Base-by-base conservation (phyloP, 2,329 filamentous ascomycete genomes). In the Phialophora macrospora region DNA sequence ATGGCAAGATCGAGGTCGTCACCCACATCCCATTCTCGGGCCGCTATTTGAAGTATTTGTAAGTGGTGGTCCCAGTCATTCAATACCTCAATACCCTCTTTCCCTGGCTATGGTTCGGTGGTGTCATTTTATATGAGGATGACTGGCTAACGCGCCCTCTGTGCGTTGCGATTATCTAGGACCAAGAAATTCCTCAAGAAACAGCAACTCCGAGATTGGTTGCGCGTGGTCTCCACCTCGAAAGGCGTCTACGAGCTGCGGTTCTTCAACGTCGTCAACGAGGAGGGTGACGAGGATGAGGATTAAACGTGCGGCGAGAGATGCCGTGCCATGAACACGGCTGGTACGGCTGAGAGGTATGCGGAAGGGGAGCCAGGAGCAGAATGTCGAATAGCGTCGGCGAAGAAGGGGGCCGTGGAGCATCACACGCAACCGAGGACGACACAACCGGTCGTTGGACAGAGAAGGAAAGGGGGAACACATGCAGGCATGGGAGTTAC, bases 111-210 rank as follows among this genome's bases (percentile, higher is more conserved):
- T 24, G n/a, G 32, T 11, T 14, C 20, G 63, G 28, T 52, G 56
- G 34, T 38, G 55, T 51, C 14, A 32, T 22, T 30, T 17, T 9
- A 44, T 34, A 57, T 11, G 51, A 41, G 60, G 6, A 20, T 44
- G 4, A 20, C 4, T n/a, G 38, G 6, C 38, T 44, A 44, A 44
- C 38, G 6, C 17, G 38, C 7, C 5, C 2, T 8, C 14, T 38
- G 34, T 12, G 6, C 34, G 38, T 17, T 7, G 38, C 4, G 14
- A 30, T 62, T 26, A 24, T 26, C 62, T 74, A 96, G 92, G 81
- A 99, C 95, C 82, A 99, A 99, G 92, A 99, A 99, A 89, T 99
- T 97, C 90, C 90, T 99, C 84, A 99, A 99, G 93, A 99, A 99
- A 92, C 92, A 97, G 88, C 94, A 98, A 89, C 92, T 99, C 81